A percentile compares a stretch with the other conserved stretches of the same genome.
Evolutionary conservation across 176 grass and related monocot genomes (phyloP).

Genomic region (Oryza nivara): DNA sequence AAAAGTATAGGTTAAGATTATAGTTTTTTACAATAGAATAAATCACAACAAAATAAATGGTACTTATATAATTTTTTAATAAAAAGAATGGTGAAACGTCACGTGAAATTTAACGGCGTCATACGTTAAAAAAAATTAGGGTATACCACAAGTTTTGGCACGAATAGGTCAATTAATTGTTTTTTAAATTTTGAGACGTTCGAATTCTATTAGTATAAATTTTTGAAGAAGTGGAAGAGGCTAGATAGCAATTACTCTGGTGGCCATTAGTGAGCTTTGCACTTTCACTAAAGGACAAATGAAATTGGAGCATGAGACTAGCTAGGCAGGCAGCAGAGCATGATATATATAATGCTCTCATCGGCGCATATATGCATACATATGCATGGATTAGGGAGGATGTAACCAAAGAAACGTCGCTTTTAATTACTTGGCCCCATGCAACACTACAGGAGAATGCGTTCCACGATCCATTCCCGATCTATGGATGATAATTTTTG

Average conservation of each 20-base stretch:
- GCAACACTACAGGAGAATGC: conserved; percentile 26
- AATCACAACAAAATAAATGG: too few species aligned
- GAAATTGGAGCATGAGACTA: background rate
- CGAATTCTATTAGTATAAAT: background rate
- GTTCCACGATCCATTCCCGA: background rate
- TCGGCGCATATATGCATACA: background rate
- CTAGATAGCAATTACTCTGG: background rate
- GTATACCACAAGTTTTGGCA: too few species aligned
- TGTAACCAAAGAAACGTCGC: conserved; percentile 50
- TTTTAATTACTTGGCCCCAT: conserved; percentile 48
- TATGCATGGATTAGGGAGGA: conserved; percentile 13
- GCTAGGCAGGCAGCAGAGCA: background rate
- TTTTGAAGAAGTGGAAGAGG: background rate
- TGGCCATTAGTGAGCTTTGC: conserved; percentile 1
- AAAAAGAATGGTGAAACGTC: too few species aligned
- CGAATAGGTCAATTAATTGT: too few species aligned
- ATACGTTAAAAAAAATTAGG: too few species aligned
- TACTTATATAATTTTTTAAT: too few species aligned
- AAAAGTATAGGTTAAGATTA: too few species aligned
- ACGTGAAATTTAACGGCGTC: too few species aligned
- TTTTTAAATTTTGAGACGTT: too few species aligned
- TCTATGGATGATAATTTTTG: background rate
- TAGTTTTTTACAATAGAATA: too few species aligned
- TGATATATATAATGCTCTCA: background rate
- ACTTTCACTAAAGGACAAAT: background rate